Base-by-base conservation (phyloP, 164 flowering plant species). In the Buxus sempervirens region DNA sequence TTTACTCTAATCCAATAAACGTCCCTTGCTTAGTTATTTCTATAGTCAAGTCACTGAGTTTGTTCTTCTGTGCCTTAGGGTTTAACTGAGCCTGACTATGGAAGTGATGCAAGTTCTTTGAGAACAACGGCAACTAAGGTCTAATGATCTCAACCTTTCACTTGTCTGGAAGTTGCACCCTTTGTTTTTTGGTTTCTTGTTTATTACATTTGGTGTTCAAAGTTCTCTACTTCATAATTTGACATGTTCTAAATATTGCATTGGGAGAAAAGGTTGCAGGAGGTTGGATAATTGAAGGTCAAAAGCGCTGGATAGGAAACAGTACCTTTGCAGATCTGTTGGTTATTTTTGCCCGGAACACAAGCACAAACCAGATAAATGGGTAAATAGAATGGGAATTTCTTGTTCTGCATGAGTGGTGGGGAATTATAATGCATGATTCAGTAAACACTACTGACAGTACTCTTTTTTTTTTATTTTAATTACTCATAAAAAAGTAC, bases 261-360 rank as follows among this genome's bases (percentile, higher is more conserved):
- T 77, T 75, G 68, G 58, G 64, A 64, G 60, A 53, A 75, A 75
- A 92, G 99, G 94, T 90, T 55, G 84, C 80, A 54, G 96, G 98
- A 70, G 99, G 99, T 65, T 95, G 98, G 97, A 65, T 90, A 60
- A 79, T 95, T 71, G 90, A 90, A 72, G 98, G 99, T 61, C 96
- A 92, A 76, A 95, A 95, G 70, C 94, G 98, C 8, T 95, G 98
- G 99, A 95, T 95, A 57, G 98, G 98, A 62, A 95, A 95, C 68
- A 87, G 96, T 73, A 92, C 98, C n/a, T 95, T 95, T 83, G 97
- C 98, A 14, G 99, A 95, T 79, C 54, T 95, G 45, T 68, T 95
- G 77, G 82, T 95, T 70, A 77, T 95, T 65, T 90, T 90, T 81
- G 97, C 98, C 4, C 80, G 96, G 77, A 92, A 95, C 82, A 83